These are phyloP conservation scores for Excoecaria agallocha DNA, from an alignment of 345 rosid genomes.

Conservation along the genomic window DNA sequence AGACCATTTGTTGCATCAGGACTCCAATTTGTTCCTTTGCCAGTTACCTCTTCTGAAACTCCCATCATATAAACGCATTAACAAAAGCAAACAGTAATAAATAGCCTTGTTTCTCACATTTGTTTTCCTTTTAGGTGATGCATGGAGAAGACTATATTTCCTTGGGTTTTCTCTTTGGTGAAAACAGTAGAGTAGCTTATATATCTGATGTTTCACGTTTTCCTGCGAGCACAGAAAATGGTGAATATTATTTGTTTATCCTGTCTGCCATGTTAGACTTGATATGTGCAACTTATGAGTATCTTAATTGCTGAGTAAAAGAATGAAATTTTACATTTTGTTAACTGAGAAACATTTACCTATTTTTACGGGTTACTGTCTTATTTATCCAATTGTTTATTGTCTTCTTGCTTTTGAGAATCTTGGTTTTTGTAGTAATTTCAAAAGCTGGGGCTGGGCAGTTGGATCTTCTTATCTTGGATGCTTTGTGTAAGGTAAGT, in stretches of 20 bases:
- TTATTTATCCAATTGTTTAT: neutral
- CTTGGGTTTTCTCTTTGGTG: constrained; percentile 90
- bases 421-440: constrained; percentile 47
- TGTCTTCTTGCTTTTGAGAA: neutral
- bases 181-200: constrained; percentile 72
- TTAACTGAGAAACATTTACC: neutral
- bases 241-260: constrained; percentile 39
- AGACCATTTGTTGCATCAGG: constrained; percentile 85
- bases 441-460: constrained; percentile 81
- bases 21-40: constrained; percentile 74
- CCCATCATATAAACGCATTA: neutral
- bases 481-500: constrained; percentile 71
- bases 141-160: constrained; percentile 96
- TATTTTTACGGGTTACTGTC: neutral
- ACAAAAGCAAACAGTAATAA: too few species aligned
- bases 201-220: constrained; percentile 92
- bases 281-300: neutral
- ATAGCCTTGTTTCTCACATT: too few species aligned
- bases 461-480: constrained; percentile 88
- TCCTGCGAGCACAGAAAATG: constrained; percentile 68
- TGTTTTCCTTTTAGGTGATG: constrained; percentile 60
- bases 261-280: neutral
- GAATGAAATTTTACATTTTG: neutral
- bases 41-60: constrained; percentile 49
- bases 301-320: neutral